Evolutionary conservation across 179 eudicot genomes (phyloP).

Genomic region (Dionaea muscipula): DNA sequence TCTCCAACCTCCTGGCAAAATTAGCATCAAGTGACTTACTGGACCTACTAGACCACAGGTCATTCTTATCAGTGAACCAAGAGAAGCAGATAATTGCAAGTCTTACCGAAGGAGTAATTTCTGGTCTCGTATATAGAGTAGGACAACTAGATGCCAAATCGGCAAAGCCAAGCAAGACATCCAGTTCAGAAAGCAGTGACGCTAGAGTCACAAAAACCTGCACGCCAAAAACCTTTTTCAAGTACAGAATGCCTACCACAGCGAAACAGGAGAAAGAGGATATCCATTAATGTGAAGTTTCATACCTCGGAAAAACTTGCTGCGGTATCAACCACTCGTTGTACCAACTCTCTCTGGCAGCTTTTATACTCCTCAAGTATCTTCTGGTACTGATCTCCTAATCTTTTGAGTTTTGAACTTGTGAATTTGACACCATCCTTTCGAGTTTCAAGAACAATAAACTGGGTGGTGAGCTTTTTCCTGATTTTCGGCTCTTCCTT

Average conservation of each 20-base stretch:
- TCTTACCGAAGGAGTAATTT: conserved; percentile 66
- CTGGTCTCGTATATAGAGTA: conserved; percentile 78
- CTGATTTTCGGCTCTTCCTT: conserved; percentile 94
- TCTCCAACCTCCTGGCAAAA: conserved; percentile 67
- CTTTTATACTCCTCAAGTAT: conserved; percentile 69
- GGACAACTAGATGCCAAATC: conserved; percentile 87
- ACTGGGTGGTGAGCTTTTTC: conserved; percentile 73
- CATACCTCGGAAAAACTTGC: conserved; percentile 73
- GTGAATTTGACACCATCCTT: conserved; percentile 97
- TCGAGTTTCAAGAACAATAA: conserved; percentile 85
- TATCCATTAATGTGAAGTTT: not conserved
- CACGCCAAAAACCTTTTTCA: conserved; percentile 13
- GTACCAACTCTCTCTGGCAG: conserved; percentile 79
- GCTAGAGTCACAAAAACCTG: conserved; percentile 82
- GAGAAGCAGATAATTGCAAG: conserved; percentile 1
- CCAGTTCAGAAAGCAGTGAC: conserved; percentile 63
- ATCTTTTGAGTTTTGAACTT: conserved; percentile 68
- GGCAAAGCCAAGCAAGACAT: conserved; percentile 92
- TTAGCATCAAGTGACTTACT: conserved; percentile 9
- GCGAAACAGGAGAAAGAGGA: not conserved
- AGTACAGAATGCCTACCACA: conserved; percentile 7
- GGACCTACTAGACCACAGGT: not conserved
- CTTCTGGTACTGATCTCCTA: conserved; percentile 78
- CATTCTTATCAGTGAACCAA: not conserved
- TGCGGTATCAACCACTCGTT: conserved; percentile 65